Evolutionary conservation across 805 yeast genomes (phyloP).

Genomic region (Saccharomycopsis schoenii): DNA sequence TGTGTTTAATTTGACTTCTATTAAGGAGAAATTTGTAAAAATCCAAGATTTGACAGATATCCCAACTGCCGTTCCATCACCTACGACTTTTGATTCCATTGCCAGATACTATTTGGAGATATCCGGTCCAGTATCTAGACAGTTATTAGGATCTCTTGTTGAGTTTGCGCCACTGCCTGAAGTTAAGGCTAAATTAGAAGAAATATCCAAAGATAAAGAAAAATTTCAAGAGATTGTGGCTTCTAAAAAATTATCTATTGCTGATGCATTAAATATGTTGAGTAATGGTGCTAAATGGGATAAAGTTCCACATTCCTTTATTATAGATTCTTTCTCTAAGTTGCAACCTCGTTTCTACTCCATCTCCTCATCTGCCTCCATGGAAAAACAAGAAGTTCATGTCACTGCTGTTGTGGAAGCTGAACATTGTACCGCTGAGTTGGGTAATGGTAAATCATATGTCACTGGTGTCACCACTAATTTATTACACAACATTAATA

Average conservation of each 20-base stretch:
- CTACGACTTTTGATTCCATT: constrained; percentile 83
- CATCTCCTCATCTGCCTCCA: constrained; percentile 78
- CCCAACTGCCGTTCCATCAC: constrained; percentile 53
- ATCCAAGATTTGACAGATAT: constrained; percentile 60
- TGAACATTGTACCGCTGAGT: constrained; percentile 25
- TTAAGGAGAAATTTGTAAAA: constrained; percentile 46
- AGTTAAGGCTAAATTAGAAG: constrained; percentile 37
- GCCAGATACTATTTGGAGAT: constrained; percentile 84
- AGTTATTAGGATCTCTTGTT: constrained; percentile 59
- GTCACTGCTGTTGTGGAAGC: constrained; percentile 91
- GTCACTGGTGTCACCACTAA: constrained; percentile 82
- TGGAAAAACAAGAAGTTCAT: constrained; percentile 66
- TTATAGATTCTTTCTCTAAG: constrained; percentile 71
- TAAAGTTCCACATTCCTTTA: constrained; percentile 70
- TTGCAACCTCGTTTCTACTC: constrained; percentile 94
- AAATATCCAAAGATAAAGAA: constrained; percentile 58
- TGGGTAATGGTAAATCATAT: constrained; percentile 19
- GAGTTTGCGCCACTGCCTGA: constrained; percentile 71
- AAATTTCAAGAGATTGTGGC: constrained; percentile 59
- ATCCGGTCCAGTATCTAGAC: constrained; percentile 89
- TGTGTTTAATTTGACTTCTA: constrained; percentile 49
- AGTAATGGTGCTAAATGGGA: constrained; percentile 65
- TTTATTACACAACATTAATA: constrained; percentile 63
- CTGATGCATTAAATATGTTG: constrained; percentile 57
- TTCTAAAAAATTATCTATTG: constrained; percentile 52